Evolutionary conservation across 148 eudicot genomes (phyloP), one percentile per base, ranked within the genome.

Genomic region (Amaranthus palmeri): DNA sequence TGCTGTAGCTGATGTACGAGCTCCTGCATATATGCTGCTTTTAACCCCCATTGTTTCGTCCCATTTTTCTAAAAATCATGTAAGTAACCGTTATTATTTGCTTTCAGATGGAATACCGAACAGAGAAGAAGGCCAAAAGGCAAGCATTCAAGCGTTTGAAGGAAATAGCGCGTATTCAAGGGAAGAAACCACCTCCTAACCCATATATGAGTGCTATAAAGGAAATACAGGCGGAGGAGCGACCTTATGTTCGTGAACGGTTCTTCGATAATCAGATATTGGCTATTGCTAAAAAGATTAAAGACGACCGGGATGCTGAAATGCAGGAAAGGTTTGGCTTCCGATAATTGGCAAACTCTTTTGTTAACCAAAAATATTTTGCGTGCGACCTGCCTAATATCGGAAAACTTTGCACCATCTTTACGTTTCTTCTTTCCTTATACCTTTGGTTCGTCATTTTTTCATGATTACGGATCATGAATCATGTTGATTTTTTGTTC

Each of bases 151-250:
- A 77, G 57, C 81, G 91, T 25, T 60, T 89, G 79, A 91, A 83
- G 87, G 78, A 93, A 79, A 85, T 91, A 64, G 85, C 98, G 10
- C 82, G 85, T 7, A 63, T 82, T 53, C 88, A 86, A 82, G 98
- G 87, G 60, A 86, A 84, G 76, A 86, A 68, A 67, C 87, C 88
- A 25, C 88, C 92, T 65, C 88, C 89, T 52, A 93, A 93, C 72
- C 98, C 96, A 10, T 93, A 91, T 65, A 91, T 96, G 6, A 91
- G 92, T 79, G 97, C 91, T 70, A 74, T 93, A 47, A 89, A 86
- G 76, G 92, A 88, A 85, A 93, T 93, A 69, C 93, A 93, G 72
- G 98, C 96, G 46, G 88, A 88, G 82, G 98, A 90, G 79, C 85
- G 85, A 77, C 83, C 81, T 65, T 82, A 76, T 66, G 89, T 93